Evolutionary conservation across 139 green algal genomes (phyloP).

Genomic region (Protoeuglena noctilucae): DNA sequence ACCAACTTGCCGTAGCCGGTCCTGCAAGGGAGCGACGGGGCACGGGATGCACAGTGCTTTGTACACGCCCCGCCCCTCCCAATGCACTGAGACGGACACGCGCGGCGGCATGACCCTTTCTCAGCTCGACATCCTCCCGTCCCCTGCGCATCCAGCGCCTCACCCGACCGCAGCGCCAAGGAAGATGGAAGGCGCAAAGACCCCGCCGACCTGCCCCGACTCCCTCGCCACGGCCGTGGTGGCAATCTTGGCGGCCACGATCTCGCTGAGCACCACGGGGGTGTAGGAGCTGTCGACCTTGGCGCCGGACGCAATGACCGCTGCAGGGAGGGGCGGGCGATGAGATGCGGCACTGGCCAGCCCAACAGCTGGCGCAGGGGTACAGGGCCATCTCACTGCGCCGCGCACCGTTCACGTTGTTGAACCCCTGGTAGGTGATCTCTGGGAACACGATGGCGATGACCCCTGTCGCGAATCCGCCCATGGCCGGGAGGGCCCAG

Average conservation of each 20-base stretch:
- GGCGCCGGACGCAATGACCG: too few relatives aligned
- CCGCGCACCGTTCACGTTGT: conserved; percentile 68
- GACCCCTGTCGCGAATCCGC: conserved; percentile 38
- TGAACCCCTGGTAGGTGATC: conserved; percentile 63
- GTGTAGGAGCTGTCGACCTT: neutral
- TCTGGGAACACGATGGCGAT: conserved; percentile 47
- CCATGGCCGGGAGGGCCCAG: conserved; percentile 30
- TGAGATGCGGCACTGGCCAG: too few relatives aligned
- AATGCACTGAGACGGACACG: too few relatives aligned
- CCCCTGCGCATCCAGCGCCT: neutral
- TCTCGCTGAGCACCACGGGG: conserved; percentile 42
- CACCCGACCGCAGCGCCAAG: conserved; percentile 42
- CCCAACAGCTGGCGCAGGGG: neutral
- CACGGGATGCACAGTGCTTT: too few relatives aligned
- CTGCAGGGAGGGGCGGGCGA: too few relatives aligned
- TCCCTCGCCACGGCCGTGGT: conserved; percentile 62
- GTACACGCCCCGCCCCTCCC: too few relatives aligned
- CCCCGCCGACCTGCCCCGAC: conserved; percentile 65
- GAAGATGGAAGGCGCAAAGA: conserved; percentile 91
- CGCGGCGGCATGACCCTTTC: too few relatives aligned
- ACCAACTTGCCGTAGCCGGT: too few relatives aligned
- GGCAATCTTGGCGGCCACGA: conserved; percentile 69
- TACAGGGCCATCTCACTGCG: too few relatives aligned
- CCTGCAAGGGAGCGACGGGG: neutral
- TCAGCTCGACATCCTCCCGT: neutral